Base-by-base conservation (phyloP, 2,329 filamentous ascomycete species). In the Epichloe sibirici region DNA sequence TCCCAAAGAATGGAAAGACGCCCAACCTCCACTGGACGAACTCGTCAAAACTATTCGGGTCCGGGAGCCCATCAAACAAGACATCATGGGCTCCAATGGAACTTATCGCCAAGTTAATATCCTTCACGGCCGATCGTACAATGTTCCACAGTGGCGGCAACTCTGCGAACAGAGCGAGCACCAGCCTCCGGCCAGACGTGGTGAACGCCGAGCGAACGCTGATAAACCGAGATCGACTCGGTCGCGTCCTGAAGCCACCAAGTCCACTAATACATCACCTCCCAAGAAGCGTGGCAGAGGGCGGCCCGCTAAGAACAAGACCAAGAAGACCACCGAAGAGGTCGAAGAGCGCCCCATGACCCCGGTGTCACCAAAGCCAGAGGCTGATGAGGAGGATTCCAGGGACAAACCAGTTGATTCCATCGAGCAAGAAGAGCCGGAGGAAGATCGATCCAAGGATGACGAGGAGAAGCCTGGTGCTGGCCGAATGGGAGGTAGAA, bases 31-130 rank as follows among this genome's bases (percentile, higher is more conserved):
- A 39, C 80, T 96, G 56, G 83, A 93, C 63, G 86, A 96, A 62
- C 78, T 89, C 49, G 80, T 98, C 58, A 97, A 96, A 71, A 84
- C 86, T 56, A 88, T 98, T 67, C 85, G 84, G 64, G 90, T 98
- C 63, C 91, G 91, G 69, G 94, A 98, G 59, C 93, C 93, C 3
- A 97, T 98, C 66, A 95, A 90, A 65, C 93, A 98, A 69, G 93
- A 98, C 63, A 98, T 98, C 62, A 91, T 94, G 76, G 93, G 93
- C 43, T 89, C 88, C 49, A 89, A 91, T 65, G 94, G 93, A 53
- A 94, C 88, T 53, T 98, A 96, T 66, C 91, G 91, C 38, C 93
- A 98, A 68, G 88, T 93, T 63, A 98, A 98, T 65, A 90, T 98
- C 55, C 84, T 97, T 63, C 94, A 96, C 70, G 89, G 94, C 66